Percentiles rank a stretch among this genome's conserved stretches.
Evolutionary conservation across 176 grass and related monocot genomes (phyloP).

Genomic region (Metroxylon sagu): DNA sequence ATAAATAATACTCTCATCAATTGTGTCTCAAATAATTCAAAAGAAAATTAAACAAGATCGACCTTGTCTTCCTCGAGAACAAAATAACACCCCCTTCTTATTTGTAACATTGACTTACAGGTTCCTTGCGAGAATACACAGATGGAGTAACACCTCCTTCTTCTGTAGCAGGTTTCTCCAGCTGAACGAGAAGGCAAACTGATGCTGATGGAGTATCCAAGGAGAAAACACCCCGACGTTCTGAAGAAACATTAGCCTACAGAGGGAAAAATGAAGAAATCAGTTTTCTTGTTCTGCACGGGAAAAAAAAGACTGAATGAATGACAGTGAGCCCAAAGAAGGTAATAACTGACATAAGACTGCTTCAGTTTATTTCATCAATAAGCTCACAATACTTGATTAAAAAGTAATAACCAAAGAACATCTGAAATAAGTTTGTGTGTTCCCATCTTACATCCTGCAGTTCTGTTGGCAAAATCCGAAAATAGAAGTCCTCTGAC

Average conservation of each 20-base stretch:
- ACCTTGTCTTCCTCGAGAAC: no score
- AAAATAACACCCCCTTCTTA: no score
- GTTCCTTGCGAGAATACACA: constrained; percentile 98
- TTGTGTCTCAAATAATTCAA: no score
- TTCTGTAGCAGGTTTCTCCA: constrained; percentile 87
- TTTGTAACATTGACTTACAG: constrained; percentile 46
- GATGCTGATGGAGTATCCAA: constrained; percentile 84
- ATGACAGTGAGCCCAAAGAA: neutral
- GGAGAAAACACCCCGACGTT: constrained; percentile 64
- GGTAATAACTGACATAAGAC: no score
- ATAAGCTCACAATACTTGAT: no score
- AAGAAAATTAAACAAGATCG: no score
- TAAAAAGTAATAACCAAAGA: no score
- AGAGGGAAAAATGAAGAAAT: constrained; percentile 15
- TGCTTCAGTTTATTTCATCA: no score
- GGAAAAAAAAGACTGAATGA: constrained; percentile 1
- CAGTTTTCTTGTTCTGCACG: constrained; percentile 6
- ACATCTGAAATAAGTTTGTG: neutral
- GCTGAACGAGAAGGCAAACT: constrained; percentile 82
- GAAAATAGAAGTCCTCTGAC: constrained; percentile 87
- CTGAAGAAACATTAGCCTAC: constrained; percentile 58
- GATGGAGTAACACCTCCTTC: constrained; percentile 93
- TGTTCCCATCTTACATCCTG: constrained; percentile 64
- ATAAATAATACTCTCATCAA: no score
- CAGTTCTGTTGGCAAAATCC: constrained; percentile 67